Percentiles rank a stretch among this genome's conserved stretches.
These are phyloP conservation scores for Lipomyces mesembrius DNA, from an alignment of 805 yeast species.

Conservation along the genomic window DNA sequence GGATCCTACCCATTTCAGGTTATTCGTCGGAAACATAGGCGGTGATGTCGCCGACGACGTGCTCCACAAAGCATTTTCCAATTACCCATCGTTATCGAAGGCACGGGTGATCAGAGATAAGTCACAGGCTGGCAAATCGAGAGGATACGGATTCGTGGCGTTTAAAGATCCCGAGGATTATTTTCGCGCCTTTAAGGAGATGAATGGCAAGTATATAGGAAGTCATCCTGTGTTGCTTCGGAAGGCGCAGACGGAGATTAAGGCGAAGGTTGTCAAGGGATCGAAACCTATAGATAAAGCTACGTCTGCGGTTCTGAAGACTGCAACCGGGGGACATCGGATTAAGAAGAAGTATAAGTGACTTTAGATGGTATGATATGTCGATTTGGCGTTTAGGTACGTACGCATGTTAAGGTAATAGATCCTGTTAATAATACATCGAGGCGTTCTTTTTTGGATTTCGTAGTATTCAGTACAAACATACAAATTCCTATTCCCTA, in stretches of 20 bases:
- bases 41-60: slow-evolving; percentile 65
- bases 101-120: slow-evolving; percentile 64
- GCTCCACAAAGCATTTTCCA: slow-evolving; percentile 58
- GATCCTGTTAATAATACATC: neutral
- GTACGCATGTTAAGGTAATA: neutral
- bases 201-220: slow-evolving; percentile 79
- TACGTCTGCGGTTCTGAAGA: slow-evolving; percentile 22
- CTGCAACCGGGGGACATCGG: neutral
- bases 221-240: slow-evolving; percentile 71
- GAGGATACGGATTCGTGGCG: slow-evolving; percentile 78
- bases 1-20: slow-evolving; percentile 71
- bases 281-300: slow-evolving; percentile 28
- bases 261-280: slow-evolving; percentile 26
- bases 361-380: neutral
- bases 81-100: slow-evolving; percentile 59
- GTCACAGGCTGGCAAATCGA: slow-evolving; percentile 51
- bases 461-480: neutral
- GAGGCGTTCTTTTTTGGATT: neutral
- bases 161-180: slow-evolving; percentile 69
- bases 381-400: neutral
- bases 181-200: slow-evolving; percentile 69
- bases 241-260: slow-evolving; percentile 53
- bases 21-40: slow-evolving; percentile 77
- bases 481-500: too few species aligned
- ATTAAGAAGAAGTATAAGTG: neutral